Evolutionary conservation across 2,329 filamentous ascomycete species (phyloP).

Genomic region (Magnaporthiopsis rhizophila): DNA sequence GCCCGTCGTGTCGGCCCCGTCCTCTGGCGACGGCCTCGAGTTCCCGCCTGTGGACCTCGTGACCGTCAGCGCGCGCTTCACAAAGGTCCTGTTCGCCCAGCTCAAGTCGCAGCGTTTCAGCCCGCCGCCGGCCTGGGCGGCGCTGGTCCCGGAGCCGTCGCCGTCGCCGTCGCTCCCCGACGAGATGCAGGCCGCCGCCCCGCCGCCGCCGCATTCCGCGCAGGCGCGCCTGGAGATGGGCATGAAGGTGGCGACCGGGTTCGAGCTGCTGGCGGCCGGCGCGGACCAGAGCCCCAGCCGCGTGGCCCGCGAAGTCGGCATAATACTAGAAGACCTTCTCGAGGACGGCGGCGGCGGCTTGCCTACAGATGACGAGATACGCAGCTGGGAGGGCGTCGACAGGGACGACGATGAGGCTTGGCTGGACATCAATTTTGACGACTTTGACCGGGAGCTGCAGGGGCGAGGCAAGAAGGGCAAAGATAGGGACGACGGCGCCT

Average conservation of each 20-base stretch:
- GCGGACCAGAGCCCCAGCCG: conserved; percentile 61
- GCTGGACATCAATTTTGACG: conserved; percentile 85
- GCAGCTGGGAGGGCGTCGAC: conserved; percentile 51
- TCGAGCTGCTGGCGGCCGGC: conserved; percentile 75
- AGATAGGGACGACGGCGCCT: conserved; percentile 10
- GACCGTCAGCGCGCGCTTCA: conserved; percentile 71
- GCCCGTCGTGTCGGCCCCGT: conserved; percentile 50
- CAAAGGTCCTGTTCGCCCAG: conserved; percentile 84
- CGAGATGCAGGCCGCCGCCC: conserved; percentile 10
- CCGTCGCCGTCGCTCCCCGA: conserved; percentile 5
- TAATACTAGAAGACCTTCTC: conserved; percentile 68
- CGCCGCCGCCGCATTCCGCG: background rate
- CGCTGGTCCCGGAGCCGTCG: conserved; percentile 20
- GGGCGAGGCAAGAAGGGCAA: conserved; percentile 21
- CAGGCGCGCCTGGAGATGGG: conserved; percentile 55
- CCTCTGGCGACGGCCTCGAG: conserved; percentile 29
- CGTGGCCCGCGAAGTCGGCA: conserved; percentile 63
- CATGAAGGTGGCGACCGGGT: conserved; percentile 84
- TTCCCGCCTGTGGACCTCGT: conserved; percentile 78
- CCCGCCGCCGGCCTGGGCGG: conserved; percentile 47
- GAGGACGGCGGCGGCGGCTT: conserved; percentile 59
- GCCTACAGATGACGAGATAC: conserved; percentile 67
- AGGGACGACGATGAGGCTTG: conserved; percentile 80
- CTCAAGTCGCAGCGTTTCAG: conserved; percentile 78
- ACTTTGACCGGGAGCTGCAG: conserved; percentile 33